Conservation (phyloP, 169 alveolate genomes). For the Plasmodium vinckei region DNA sequence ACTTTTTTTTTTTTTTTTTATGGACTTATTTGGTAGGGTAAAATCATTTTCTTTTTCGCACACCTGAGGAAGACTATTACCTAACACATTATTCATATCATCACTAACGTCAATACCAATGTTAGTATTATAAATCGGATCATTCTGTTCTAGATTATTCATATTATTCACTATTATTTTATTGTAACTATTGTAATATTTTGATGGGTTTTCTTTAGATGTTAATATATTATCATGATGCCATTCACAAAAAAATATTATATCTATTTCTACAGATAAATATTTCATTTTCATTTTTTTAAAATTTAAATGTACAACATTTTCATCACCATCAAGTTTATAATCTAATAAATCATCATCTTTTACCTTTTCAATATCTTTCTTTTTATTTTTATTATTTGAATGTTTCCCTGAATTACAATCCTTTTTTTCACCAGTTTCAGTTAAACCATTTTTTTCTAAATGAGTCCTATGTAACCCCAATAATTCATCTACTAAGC, state of each 20-base stretch:
- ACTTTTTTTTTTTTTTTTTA: background rate
- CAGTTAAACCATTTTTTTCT: background rate
- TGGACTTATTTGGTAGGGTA: too few relatives aligned
- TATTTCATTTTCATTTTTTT: slow-evolving; percentile 47
- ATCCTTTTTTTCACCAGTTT: background rate
- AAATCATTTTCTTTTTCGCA: background rate
- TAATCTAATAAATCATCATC: slow-evolving; percentile 11
- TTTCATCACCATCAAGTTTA: slow-evolving; percentile 31
- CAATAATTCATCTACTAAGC: slow-evolving; percentile 57
- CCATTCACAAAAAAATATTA: slow-evolving; percentile 8
- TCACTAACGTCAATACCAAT: background rate
- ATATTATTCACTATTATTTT: background rate
- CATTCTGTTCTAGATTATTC: background rate
- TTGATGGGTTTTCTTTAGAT: background rate
- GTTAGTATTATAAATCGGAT: background rate
- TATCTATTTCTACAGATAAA: slow-evolving; percentile 40
- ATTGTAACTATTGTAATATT: background rate
- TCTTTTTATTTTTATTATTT: background rate
- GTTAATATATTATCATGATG: background rate
- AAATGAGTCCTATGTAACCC: slow-evolving; percentile 11
- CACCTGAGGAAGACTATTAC: background rate
- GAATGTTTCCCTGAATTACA: background rate
- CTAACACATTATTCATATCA: background rate
- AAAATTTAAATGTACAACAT: slow-evolving; percentile 22
- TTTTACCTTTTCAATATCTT: background rate